Base-by-base conservation (phyloP, 179 eudicot genomes). In the Camellia oleifera region DNA sequence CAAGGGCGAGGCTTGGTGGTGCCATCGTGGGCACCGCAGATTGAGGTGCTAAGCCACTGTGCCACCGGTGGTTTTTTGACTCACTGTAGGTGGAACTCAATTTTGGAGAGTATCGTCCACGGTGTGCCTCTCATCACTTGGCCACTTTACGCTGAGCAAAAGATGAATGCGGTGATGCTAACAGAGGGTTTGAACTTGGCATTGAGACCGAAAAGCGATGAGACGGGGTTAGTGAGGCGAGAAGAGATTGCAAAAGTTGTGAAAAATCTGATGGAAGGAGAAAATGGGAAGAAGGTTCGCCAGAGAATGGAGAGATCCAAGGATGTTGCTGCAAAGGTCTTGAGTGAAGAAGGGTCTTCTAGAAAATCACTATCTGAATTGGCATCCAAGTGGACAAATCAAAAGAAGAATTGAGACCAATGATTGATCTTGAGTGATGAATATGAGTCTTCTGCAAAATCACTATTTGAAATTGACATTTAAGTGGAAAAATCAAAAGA, bases 71-170 rank as follows among this genome's bases (percentile, higher is more conserved):
- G 86, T 7, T 89, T 89, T 62, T 7, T 89, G 68, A 78, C 82
- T 56, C 92, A 89, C 78, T 87, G 91, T 53, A 89, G 91, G 5
- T 89, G 91, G 91, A 89, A 89, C 74, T 89, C 92, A 26, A 77
- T 67, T 0, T 76, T 90, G 0, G 92, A 90, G 58, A 80, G 88
- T 20, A 73, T 90, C 8, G 85, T 83, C 1, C 26, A 79, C 5
- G 92, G 92, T 0, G 81, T 88, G 13, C 90, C 92, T 0, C 4
- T 87, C 56, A 88, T 89, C 45, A 89, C 79, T 0, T 89, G 92
- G 92, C 92, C 92, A 2, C 86, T 89, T 18, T 88, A 78, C 50
- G 90, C 92, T 0, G 92, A 89, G 80, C 90, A 89, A 57, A 84
- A 58, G 60, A 83, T 85, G 88, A 89, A 87, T 32, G 88, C 90